These are phyloP conservation scores for Diophrys sp. DNA, from an alignment of 73 alveolate genomes.

Conservation along the genomic window DNA sequence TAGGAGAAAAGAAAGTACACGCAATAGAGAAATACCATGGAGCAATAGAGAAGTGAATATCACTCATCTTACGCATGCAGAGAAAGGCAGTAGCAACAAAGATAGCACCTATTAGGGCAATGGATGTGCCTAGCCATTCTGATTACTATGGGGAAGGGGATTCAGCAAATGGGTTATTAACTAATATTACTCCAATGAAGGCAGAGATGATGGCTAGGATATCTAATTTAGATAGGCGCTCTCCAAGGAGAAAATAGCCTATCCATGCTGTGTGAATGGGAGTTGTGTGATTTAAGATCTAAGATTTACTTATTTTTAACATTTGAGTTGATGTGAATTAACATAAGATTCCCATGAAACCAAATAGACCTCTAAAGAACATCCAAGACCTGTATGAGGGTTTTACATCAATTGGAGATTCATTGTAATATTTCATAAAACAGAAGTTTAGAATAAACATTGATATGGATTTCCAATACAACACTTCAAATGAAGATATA, in stretches of 20 bases:
- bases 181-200: neutral
- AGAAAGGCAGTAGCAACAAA: neutral
- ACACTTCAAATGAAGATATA: neutral
- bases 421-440: too few relatives aligned
- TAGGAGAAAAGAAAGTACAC: neutral
- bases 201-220: neutral
- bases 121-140: neutral
- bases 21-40: neutral
- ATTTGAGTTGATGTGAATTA: neutral
- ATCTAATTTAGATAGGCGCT: neutral
- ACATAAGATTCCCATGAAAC: neutral
- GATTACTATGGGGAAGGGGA: too few relatives aligned
- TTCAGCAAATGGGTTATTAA: neutral
- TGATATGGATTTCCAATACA: neutral
- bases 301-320: neutral
- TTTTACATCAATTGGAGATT: neutral
- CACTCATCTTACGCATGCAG: neutral
- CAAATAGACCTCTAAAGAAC: neutral
- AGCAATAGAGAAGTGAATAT: neutral
- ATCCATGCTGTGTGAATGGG: neutral
- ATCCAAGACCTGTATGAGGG: neutral
- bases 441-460: neutral
- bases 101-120: neutral
- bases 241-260: neutral
- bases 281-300: neutral